phyloP scores from a whole-genome alignment of 106 monocot genomes.

The Iris macrosiphon region DNA sequence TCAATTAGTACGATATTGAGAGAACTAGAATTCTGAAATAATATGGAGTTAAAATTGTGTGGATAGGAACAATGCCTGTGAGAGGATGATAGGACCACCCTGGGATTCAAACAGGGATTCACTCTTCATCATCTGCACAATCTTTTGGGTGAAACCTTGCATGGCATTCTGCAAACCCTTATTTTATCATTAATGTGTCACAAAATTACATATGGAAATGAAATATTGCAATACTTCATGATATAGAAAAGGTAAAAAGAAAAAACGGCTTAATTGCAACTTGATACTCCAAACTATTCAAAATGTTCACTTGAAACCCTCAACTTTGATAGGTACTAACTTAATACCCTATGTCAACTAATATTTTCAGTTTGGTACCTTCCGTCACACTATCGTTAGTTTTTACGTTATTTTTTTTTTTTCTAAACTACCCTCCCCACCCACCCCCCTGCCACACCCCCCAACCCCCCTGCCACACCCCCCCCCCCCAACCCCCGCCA shows the following conservation, averaged over 20 bases:
- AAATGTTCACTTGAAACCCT: no score
- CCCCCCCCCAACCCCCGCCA: no score
- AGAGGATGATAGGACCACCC: constrained; percentile 93
- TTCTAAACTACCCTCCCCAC: no score
- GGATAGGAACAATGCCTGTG: constrained; percentile 50
- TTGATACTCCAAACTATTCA: no score
- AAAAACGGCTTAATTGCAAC: background rate
- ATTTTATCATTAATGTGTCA: background rate
- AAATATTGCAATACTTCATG: background rate
- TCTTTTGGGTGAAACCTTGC: constrained; percentile 91
- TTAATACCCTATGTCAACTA: no score
- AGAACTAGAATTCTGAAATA: background rate
- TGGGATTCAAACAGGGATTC: constrained; percentile 84
- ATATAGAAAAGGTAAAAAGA: background rate
- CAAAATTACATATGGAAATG: background rate
- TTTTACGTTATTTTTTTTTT: no score
- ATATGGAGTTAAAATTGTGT: constrained; percentile 18
- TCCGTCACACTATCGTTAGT: no score
- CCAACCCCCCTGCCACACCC: no score
- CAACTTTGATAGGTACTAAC: no score
- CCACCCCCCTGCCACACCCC: no score
- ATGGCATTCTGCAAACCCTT: constrained; percentile 58
- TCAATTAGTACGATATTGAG: background rate
- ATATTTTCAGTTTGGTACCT: no score
- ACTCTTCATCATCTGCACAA: constrained; percentile 89